Percentiles rank a stretch among this genome's conserved stretches.
These are phyloP conservation scores for Apiotrichum porosum DNA, from an alignment of 1,284 basidiomycete genomes.

Conservation along the genomic window DNA sequence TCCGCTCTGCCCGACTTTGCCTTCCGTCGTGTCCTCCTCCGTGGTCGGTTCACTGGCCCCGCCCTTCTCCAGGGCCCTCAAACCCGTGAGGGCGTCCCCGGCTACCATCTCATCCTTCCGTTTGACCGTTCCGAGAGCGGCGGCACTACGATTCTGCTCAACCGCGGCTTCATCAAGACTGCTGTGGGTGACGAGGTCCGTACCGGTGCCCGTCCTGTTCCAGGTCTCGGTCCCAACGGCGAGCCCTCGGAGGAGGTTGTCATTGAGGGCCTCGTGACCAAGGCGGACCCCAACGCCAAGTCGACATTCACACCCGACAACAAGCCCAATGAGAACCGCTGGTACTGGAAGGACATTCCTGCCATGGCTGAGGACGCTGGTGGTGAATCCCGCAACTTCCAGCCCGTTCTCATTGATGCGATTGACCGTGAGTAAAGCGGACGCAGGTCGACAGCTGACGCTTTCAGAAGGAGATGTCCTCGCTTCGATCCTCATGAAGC, in stretches of 20 bases:
- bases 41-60: constrained; percentile 69
- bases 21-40: constrained; percentile 75
- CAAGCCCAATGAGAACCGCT: constrained; percentile 68
- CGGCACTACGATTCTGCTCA: constrained; percentile 62
- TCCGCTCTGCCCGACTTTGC: constrained; percentile 73
- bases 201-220: constrained; percentile 52
- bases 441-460: background rate
- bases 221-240: constrained; percentile 24
- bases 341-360: constrained; percentile 87
- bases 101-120: constrained; percentile 36
- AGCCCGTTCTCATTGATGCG: constrained; percentile 79
- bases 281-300: constrained; percentile 56
- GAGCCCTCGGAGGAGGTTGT: constrained; percentile 32
- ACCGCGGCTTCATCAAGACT: constrained; percentile 78
- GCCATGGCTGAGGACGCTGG: constrained; percentile 76
- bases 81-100: constrained; percentile 73
- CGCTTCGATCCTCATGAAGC: constrained; percentile 54
- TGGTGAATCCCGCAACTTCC: constrained; percentile 62
- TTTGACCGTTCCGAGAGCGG: constrained; percentile 20
- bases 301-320: constrained; percentile 80
- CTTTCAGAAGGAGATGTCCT: background rate
- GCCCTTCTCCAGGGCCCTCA: constrained; percentile 82
- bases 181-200: constrained; percentile 41
- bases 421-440: constrained; percentile 51
- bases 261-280: constrained; percentile 60